phyloP scores from a whole-genome alignment of 2,329 filamentous ascomycete genomes.

The Colletotrichum orchidophilum region DNA sequence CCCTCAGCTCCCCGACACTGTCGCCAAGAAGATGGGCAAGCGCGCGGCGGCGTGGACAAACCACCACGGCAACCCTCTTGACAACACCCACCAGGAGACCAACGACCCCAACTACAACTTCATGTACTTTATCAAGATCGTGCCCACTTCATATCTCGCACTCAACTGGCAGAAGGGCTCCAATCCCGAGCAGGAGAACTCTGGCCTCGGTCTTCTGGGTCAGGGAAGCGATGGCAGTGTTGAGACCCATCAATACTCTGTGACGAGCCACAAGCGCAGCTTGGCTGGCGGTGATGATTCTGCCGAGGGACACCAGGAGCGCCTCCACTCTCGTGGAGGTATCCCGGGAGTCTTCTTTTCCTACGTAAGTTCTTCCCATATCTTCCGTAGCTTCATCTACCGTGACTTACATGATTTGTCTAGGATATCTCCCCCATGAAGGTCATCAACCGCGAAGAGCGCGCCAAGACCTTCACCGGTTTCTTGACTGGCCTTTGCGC shows the following conservation, averaged over 20 bases:
- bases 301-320: conserved; percentile 90
- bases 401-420: conserved; percentile 35
- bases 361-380: conserved; percentile 73
- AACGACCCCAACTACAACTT: conserved; percentile 89
- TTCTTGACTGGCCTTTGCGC: conserved; percentile 96
- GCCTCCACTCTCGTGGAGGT: conserved; percentile 86
- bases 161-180: conserved; percentile 80
- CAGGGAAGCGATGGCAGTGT: conserved; percentile 78
- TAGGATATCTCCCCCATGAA: conserved; percentile 99
- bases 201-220: conserved; percentile 75
- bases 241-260: conserved; percentile 98
- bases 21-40: conserved; percentile 67
- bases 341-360: conserved; percentile 99
- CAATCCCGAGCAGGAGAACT: conserved; percentile 57
- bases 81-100: conserved; percentile 80
- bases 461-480: conserved; percentile 87
- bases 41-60: conserved; percentile 76
- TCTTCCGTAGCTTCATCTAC: background rate
- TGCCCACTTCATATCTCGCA: conserved; percentile 93
- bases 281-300: conserved; percentile 84
- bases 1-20: conserved; percentile 82
- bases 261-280: conserved; percentile 94
- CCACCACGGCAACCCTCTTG: conserved; percentile 92
- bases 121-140: conserved; percentile 99
- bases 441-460: conserved; percentile 94